phyloP scores from a whole-genome alignment of 345 rosid genomes.

The Citrus maxima region DNA sequence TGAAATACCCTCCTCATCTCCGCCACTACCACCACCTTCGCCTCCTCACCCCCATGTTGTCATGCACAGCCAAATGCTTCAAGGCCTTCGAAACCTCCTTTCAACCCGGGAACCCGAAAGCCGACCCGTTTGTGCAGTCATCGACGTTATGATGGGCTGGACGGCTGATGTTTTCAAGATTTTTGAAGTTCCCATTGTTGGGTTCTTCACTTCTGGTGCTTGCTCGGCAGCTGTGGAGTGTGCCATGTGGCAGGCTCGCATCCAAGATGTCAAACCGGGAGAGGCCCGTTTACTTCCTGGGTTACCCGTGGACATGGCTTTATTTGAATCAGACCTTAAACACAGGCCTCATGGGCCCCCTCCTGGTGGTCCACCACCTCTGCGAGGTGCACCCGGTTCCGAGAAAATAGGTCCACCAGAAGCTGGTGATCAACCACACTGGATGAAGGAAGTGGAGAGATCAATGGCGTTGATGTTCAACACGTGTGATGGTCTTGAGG shows the following conservation, averaged over 20 bases:
- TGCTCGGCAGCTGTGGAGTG: slow-evolving; percentile 34
- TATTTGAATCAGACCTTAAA: no score
- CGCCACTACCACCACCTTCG: not conserved
- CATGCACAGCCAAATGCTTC: slow-evolving; percentile 9
- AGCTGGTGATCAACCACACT: no score
- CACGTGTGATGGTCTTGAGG: no score
- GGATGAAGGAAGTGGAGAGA: no score
- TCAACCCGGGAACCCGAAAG: slow-evolving; percentile 1
- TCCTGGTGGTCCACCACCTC: no score
- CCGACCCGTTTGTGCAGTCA: slow-evolving; percentile 20
- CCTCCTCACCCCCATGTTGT: not conserved
- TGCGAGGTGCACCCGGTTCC: not conserved
- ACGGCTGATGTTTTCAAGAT: not conserved
- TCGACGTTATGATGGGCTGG: slow-evolving; percentile 44
- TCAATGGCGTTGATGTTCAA: no score
- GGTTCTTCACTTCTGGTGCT: slow-evolving; percentile 33
- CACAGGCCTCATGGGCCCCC: no score
- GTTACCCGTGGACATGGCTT: slow-evolving; percentile 27
- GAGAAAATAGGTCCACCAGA: no score
- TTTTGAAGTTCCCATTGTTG: slow-evolving; percentile 15
- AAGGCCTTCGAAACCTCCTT: slow-evolving; percentile 22
- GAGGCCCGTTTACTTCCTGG: slow-evolving; percentile 14
- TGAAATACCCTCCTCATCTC: no score
- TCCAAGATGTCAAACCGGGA: slow-evolving; percentile 25
- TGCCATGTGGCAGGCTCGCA: slow-evolving; percentile 22